These are phyloP conservation scores for Globisporangium yorkense DNA, from an alignment of 352 stramenopile genomes.

Conservation along the genomic window DNA sequence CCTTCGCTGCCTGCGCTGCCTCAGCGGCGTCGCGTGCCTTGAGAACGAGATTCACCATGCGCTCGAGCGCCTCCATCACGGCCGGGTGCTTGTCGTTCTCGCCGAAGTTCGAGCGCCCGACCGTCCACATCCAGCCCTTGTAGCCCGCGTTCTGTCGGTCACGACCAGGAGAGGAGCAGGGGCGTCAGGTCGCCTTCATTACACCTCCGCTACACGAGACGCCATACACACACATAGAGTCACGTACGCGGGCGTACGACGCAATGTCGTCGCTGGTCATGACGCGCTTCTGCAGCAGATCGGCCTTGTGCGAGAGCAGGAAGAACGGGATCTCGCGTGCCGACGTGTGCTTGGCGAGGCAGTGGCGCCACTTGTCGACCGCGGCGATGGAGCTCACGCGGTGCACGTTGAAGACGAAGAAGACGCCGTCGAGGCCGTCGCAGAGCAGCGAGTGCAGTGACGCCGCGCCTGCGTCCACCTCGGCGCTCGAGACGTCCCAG, in stretches of 20 bases:
- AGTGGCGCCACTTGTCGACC: conserved; percentile 80
- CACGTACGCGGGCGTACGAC: conserved; percentile 51
- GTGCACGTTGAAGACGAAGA: conserved; percentile 88
- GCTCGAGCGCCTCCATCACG: conserved; percentile 64
- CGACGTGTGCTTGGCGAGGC: conserved; percentile 64
- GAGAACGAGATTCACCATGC: conserved; percentile 64
- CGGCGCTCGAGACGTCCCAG: conserved; percentile 75
- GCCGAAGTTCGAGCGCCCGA: conserved; percentile 64
- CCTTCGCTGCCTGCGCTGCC: conserved; percentile 20
- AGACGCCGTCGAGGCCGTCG: conserved; percentile 75
- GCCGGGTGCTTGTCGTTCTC: conserved; percentile 80
- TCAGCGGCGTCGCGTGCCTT: conserved; percentile 30
- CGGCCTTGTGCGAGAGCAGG: conserved; percentile 76
- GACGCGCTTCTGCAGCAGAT: conserved; percentile 79
- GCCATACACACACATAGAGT: background rate
- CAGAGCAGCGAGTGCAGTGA: conserved; percentile 68
- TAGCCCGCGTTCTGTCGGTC: conserved; percentile 47
- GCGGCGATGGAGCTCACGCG: conserved; percentile 82
- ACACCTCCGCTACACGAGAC: background rate
- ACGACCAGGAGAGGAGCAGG: background rate
- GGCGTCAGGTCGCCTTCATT: background rate
- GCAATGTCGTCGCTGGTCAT: conserved; percentile 86
- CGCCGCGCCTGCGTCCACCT: conserved; percentile 55
- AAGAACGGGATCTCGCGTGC: conserved; percentile 76
- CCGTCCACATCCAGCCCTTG: conserved; percentile 83